These are phyloP conservation scores for Phaeoacremonium minimum DNA, from an alignment of 2,329 filamentous ascomycete genomes.

Conservation along the genomic window DNA sequence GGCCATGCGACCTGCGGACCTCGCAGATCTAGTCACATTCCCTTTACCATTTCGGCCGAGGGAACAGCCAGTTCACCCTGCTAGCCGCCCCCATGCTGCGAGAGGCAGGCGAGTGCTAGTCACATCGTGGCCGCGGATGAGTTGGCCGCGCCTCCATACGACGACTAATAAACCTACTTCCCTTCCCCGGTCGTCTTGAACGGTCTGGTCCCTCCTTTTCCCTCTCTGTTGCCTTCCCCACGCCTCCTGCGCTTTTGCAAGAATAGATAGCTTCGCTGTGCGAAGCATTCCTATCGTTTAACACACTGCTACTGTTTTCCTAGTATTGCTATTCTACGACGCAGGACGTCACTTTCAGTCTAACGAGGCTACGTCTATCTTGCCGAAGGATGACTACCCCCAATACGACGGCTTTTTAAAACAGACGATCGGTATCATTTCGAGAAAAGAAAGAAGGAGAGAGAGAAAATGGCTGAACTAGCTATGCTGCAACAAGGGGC, in stretches of 20 bases:
- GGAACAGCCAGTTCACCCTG: too few species aligned
- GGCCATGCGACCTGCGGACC: constrained; percentile 3
- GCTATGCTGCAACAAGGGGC: constrained; percentile 31
- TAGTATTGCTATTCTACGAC: constrained; percentile 16
- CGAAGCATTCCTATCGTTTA: constrained; percentile 39
- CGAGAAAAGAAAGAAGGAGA: constrained; percentile 16
- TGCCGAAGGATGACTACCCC: constrained; percentile 14
- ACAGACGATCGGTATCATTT: too few species aligned
- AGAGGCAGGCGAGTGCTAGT: constrained; percentile 1
- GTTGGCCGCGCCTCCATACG: not conserved
- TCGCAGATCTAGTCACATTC: constrained; percentile 9
- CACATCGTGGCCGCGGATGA: constrained; percentile 4
- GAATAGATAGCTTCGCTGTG: constrained; percentile 35
- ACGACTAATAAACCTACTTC: constrained; percentile 8
- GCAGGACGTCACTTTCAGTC: constrained; percentile 23
- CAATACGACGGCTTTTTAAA: too few species aligned
- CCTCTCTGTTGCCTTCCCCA: constrained; percentile 22
- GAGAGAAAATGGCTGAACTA: constrained; percentile 43
- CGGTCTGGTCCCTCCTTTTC: constrained; percentile 11
- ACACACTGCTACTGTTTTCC: constrained; percentile 19
- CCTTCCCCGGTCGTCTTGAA: constrained; percentile 7
- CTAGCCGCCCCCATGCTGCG: too few species aligned
- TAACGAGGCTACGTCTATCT: constrained; percentile 19
- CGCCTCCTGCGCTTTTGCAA: constrained; percentile 22
- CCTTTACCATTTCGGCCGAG: constrained; percentile 5